phyloP scores from a whole-genome alignment of 352 stramenopile genomes.

The Peronospora destructor region DNA sequence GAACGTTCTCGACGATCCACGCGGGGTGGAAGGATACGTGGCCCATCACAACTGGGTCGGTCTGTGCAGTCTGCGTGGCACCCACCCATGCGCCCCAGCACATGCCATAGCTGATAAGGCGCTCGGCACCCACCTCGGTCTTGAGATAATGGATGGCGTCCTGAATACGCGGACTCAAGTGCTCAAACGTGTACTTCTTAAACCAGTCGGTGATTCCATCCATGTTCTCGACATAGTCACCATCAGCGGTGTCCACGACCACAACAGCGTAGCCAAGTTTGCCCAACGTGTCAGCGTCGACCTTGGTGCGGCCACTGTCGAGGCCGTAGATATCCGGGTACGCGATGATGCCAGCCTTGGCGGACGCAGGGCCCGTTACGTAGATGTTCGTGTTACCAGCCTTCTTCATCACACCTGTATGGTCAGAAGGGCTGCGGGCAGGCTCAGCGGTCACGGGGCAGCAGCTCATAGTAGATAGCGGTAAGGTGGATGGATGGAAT shows the following conservation, averaged over 20 bases:
- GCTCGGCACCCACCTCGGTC: slow-evolving; percentile 47
- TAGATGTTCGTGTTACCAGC: slow-evolving; percentile 64
- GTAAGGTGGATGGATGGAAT: not conserved
- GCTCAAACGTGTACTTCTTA: slow-evolving; percentile 58
- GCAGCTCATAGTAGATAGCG: slow-evolving; percentile 45
- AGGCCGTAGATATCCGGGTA: slow-evolving; percentile 75
- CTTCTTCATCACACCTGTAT: slow-evolving; percentile 58
- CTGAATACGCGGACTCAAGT: slow-evolving; percentile 52
- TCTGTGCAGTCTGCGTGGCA: slow-evolving; percentile 39
- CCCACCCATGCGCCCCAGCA: slow-evolving; percentile 80
- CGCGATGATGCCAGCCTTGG: slow-evolving; percentile 61
- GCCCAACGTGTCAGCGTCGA: slow-evolving; percentile 61
- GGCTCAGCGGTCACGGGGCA: slow-evolving; percentile 67
- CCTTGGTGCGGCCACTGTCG: slow-evolving; percentile 76
- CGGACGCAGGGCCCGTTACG: slow-evolving; percentile 52
- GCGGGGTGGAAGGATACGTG: slow-evolving; percentile 82
- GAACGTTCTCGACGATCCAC: slow-evolving; percentile 70
- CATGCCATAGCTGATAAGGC: slow-evolving; percentile 71
- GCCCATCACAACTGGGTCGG: slow-evolving; percentile 39
- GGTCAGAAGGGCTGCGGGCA: slow-evolving; percentile 32
- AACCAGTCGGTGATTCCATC: slow-evolving; percentile 45
- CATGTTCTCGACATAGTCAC: slow-evolving; percentile 54
- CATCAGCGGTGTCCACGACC: slow-evolving; percentile 55
- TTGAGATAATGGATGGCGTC: slow-evolving; percentile 72
- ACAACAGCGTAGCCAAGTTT: slow-evolving; percentile 73